Evolutionary conservation across 345 rosid species (phyloP).

Genomic region (Aquilaria malaccensis): DNA sequence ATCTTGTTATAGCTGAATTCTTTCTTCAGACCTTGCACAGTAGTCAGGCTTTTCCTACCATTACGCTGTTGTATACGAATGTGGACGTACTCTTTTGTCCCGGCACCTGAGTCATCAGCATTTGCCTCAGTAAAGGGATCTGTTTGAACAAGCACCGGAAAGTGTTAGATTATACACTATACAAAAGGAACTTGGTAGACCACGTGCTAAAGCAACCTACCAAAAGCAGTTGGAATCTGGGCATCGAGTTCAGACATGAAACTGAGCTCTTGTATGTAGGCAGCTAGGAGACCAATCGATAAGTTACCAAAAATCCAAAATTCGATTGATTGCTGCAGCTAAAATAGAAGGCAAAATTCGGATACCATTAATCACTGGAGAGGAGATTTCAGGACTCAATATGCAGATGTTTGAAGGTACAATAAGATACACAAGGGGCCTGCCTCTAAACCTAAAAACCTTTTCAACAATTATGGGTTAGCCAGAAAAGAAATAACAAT

Average conservation of each 20-base stretch:
- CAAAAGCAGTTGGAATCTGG: slow-evolving; percentile 35
- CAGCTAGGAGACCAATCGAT: too few species aligned
- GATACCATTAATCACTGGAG: too few species aligned
- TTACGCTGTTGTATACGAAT: slow-evolving; percentile 43
- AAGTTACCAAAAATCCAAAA: too few species aligned
- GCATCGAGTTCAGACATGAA: slow-evolving; percentile 39
- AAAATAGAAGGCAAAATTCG: too few species aligned
- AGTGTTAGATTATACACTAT: neutral
- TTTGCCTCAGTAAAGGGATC: slow-evolving; percentile 46
- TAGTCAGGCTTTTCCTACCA: slow-evolving; percentile 49
- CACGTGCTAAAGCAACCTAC: slow-evolving; percentile 13
- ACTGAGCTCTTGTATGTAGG: neutral
- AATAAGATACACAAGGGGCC: too few species aligned
- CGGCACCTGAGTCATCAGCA: slow-evolving; percentile 50
- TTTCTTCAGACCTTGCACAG: slow-evolving; percentile 46
- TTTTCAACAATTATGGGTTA: too few species aligned
- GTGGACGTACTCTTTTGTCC: slow-evolving; percentile 40
- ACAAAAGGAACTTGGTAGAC: neutral
- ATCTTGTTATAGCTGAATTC: slow-evolving; percentile 51
- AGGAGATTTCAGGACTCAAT: too few species aligned
- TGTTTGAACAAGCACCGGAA: neutral
- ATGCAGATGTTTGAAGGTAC: too few species aligned
- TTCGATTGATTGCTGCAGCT: too few species aligned
- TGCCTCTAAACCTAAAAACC: too few species aligned
- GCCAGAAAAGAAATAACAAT: too few species aligned